These are phyloP conservation scores for Miscanthus lutarioriparius DNA, from an alignment of 176 grass and related monocot genomes.

Conservation along the genomic window DNA sequence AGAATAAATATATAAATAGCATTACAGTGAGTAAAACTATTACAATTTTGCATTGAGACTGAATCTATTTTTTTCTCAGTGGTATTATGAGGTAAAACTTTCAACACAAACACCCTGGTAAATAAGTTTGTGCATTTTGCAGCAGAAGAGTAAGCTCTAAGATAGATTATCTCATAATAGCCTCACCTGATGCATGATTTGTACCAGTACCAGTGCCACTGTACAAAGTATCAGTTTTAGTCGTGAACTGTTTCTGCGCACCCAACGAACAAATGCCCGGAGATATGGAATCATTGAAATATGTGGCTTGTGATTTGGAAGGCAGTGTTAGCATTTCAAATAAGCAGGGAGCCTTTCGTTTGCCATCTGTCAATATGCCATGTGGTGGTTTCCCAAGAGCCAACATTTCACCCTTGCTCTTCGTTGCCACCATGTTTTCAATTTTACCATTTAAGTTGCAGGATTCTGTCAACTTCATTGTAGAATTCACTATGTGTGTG, in stretches of 20 bases:
- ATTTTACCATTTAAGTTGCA: slow-evolving; percentile 23
- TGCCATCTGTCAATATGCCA: too few relatives aligned
- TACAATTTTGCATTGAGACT: neutral
- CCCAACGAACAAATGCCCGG: neutral
- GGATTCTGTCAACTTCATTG: slow-evolving; percentile 28
- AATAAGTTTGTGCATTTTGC: slow-evolving; percentile 17
- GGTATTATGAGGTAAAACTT: slow-evolving; percentile 17
- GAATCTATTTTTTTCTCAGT: neutral
- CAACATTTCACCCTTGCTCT: slow-evolving; percentile 32
- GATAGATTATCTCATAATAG: slow-evolving; percentile 18
- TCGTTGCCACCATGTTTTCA: neutral
- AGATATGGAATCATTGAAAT: slow-evolving; percentile 26
- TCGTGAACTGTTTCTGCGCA: slow-evolving; percentile 18
- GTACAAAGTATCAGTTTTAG: slow-evolving; percentile 33
- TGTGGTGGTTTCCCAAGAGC: slow-evolving; percentile 32
- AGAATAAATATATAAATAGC: too few relatives aligned
- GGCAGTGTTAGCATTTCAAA: slow-evolving; percentile 79
- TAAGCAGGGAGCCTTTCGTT: slow-evolving; percentile 45
- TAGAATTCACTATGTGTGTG: slow-evolving; percentile 40
- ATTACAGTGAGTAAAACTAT: slow-evolving; percentile 35
- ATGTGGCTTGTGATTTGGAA: slow-evolving; percentile 32
- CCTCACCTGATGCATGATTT: slow-evolving; percentile 43
- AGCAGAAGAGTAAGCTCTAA: slow-evolving; percentile 9
- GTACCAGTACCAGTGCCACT: too few relatives aligned
- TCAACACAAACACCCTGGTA: slow-evolving; percentile 20